These are phyloP conservation scores for Taphrina wiesneri DNA, from an alignment of 1,139 yeast genomes.

Conservation along the genomic window DNA sequence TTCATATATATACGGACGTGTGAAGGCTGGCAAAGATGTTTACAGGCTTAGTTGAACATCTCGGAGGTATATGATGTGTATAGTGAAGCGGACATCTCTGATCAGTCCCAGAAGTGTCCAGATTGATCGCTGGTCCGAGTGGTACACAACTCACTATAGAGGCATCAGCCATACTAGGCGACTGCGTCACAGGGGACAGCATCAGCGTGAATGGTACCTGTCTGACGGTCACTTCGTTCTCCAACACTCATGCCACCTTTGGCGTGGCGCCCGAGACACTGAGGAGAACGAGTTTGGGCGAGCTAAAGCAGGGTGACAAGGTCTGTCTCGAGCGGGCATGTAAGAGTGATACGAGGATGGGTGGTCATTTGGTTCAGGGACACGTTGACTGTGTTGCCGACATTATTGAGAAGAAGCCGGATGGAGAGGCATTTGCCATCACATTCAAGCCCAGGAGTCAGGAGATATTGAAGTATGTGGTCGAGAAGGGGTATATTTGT, in stretches of 20 bases:
- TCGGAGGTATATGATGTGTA: constrained; percentile 66
- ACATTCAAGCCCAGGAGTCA: constrained; percentile 71
- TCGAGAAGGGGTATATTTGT: constrained; percentile 69
- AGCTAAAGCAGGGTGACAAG: constrained; percentile 56
- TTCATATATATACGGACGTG: no score
- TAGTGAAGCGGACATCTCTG: no score
- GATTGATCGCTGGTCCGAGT: constrained; percentile 66
- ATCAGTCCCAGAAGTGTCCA: constrained; percentile 48
- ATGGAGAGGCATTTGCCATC: constrained; percentile 76
- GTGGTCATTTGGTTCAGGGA: constrained; percentile 97
- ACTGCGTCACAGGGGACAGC: constrained; percentile 89
- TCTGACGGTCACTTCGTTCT: constrained; percentile 86
- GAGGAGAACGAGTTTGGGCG: constrained; percentile 74
- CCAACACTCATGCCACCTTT: constrained; percentile 64
- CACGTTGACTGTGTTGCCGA: constrained; percentile 89
- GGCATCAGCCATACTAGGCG: constrained; percentile 64
- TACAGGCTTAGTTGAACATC: constrained; percentile 86
- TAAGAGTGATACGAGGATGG: constrained; percentile 75
- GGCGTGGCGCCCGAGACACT: constrained; percentile 94
- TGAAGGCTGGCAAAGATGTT: constrained; percentile 58
- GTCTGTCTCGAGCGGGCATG: constrained; percentile 94
- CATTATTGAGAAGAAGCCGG: constrained; percentile 58
- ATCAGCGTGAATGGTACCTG: constrained; percentile 82
- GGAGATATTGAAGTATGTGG: constrained; percentile 51
- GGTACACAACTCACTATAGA: constrained; percentile 75